Evolutionary conservation across 306 rosid genomes (phyloP), one percentile per base, ranked within the genome.

Genomic region (Carpinus fangiana): DNA sequence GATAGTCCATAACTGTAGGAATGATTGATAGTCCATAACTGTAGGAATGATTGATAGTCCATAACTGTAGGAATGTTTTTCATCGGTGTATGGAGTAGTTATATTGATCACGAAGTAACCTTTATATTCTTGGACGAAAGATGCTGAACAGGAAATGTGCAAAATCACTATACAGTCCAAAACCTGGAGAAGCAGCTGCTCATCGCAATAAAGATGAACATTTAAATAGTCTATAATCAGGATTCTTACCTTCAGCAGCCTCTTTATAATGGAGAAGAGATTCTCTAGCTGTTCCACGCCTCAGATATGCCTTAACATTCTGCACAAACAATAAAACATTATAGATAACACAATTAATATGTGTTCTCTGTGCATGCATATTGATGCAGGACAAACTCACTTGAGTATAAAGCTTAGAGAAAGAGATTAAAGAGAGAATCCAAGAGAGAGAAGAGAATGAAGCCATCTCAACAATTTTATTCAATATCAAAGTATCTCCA

Each of bases 261-360:
- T 89, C 96, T 81, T 88, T 83, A 77, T 82, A 84, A 51, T 74
- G 85, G 65, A 86, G 80, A 46, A 86, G 88, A 52, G 90, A 89
- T 81, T 91, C 98, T 80, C 92, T 93, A 68, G 96, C 96, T 56
- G 91, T 88, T 86, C 97, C 97, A 20, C 98, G 98, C 74, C 98
- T 91, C 64, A 93, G 81, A 85, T 90, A 93, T 53, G 98, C 97
- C 90, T 93, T 93, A 79, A 93, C 97, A 86, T 89, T 91, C 98
- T 93, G 91, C 82, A 81, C 60, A 60, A 65, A 77, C 55, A 67
- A 61, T 17, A n/a, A 72, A 52, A 43, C n/a, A 45, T 11, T 28
- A 41, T 7, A 38, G 26, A 28, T 13, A 14, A 16, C n/a, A 52
- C n/a, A 14, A 57, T 57, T 57, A 10, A 57, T 57, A 14, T 57